phyloP scores from a whole-genome alignment of 305 asterid species.

The Withania somnifera region DNA sequence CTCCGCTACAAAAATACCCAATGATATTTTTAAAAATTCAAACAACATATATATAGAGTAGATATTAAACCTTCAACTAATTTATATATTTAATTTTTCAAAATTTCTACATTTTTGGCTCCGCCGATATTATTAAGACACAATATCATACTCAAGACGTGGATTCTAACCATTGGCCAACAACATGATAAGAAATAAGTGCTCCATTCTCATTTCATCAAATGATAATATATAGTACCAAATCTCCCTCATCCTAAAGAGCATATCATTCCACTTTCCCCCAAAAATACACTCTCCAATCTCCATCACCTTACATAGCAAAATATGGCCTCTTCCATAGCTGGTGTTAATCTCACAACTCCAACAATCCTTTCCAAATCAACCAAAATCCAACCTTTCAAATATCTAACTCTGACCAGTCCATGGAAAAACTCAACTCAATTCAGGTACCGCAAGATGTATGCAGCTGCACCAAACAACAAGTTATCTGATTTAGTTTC shows the following conservation, averaged over 20 bases:
- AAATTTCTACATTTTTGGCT: too few species aligned
- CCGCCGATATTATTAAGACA: too few species aligned
- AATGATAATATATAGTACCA: not conserved
- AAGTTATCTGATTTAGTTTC: constrained; percentile 51
- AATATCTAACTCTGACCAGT: constrained; percentile 10
- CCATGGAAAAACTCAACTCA: constrained; percentile 8
- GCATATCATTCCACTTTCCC: not conserved
- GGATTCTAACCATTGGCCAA: not conserved
- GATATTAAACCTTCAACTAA: too few species aligned
- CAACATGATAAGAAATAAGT: not conserved
- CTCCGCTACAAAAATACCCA: too few species aligned
- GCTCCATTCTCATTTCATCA: not conserved
- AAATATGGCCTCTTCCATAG: constrained; percentile 39
- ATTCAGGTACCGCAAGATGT: not conserved
- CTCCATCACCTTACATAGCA: not conserved
- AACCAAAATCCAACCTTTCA: constrained; percentile 8
- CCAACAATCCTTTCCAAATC: constrained; percentile 29
- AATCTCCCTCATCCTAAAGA: not conserved
- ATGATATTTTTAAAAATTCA: too few species aligned
- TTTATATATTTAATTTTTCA: too few species aligned
- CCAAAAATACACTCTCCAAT: not conserved
- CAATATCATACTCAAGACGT: not conserved
- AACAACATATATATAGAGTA: too few species aligned
- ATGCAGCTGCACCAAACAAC: constrained; percentile 43
- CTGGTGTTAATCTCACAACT: constrained; percentile 42